A percentile compares a stretch with the other conserved stretches of the same genome.
Conservation (phyloP, 441 rosid genomes). For the Melastoma candidum region DNA sequence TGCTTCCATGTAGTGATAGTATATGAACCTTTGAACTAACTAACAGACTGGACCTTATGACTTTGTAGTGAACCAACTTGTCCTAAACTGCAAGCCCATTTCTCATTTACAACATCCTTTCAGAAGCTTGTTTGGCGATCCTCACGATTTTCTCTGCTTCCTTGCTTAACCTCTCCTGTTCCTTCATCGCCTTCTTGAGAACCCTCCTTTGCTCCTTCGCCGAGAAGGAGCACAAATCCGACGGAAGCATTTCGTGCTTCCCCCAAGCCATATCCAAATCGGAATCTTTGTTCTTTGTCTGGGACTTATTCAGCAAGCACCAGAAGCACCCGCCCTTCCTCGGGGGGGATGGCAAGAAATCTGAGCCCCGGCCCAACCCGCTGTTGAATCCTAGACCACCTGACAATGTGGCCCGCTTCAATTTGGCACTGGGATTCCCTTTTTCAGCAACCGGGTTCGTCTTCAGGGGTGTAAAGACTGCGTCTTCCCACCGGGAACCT, state of each 20-base stretch:
- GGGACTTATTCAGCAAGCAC: conserved; percentile 44
- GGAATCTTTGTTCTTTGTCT: conserved; percentile 25
- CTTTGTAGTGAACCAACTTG: background rate
- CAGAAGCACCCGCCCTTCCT: conserved; percentile 43
- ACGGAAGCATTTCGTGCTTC: conserved; percentile 31
- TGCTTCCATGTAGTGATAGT: no score
- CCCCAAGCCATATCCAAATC: conserved; percentile 17
- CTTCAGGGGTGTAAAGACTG: conserved; percentile 1
- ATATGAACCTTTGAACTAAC: no score
- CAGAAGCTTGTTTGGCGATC: conserved; percentile 62
- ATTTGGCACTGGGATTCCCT: conserved; percentile 14
- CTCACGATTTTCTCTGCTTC: conserved; percentile 64
- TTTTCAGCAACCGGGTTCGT: conserved; percentile 7
- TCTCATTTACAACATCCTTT: conserved; percentile 20
- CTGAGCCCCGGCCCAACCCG: no score
- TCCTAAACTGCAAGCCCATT: background rate
- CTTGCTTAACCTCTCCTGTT: conserved; percentile 45
- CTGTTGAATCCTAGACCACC: conserved; percentile 17
- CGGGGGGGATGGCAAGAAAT: conserved; percentile 41
- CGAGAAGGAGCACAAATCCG: conserved; percentile 43
- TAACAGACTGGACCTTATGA: background rate
- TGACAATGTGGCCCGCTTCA: conserved; percentile 18
- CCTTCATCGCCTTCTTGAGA: conserved; percentile 47
- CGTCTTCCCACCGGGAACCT: conserved; percentile 5
- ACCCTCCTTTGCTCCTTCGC: conserved; percentile 41